Conservation (phyloP, 345 rosid species). For the Angophora floribunda region DNA sequence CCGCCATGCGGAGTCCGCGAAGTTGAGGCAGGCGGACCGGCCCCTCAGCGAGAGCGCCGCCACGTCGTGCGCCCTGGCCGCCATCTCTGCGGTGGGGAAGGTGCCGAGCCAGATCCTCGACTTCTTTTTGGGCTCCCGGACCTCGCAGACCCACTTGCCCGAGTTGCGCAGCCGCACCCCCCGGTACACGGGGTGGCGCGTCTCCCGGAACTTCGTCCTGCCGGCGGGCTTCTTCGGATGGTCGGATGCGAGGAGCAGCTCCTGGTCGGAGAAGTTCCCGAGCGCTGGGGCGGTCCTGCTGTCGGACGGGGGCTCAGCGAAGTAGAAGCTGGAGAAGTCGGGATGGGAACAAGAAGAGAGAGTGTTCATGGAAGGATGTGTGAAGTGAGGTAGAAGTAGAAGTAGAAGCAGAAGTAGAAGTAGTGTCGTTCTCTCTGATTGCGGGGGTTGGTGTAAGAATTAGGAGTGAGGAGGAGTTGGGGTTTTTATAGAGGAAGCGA, state of each 20-base stretch:
- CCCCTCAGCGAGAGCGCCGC: conserved; percentile 73
- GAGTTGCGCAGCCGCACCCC: conserved; percentile 66
- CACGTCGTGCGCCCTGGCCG: conserved; percentile 90
- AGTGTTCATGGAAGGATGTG: conserved; percentile 5
- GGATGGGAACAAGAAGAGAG: conserved; percentile 7
- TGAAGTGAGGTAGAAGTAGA: not conserved
- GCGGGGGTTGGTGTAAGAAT: too few species aligned
- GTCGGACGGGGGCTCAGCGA: conserved; percentile 9
- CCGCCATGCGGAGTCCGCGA: conserved; percentile 75
- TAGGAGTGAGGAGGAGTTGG: not conserved
- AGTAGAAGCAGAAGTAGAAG: not conserved
- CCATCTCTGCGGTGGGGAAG: conserved; percentile 69
- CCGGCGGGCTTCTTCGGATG: conserved; percentile 74
- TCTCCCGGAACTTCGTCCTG: conserved; percentile 81
- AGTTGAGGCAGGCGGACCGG: conserved; percentile 72
- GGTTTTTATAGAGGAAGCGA: not conserved
- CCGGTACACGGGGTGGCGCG: conserved; percentile 76
- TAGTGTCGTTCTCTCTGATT: too few species aligned
- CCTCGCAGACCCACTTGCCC: conserved; percentile 89
- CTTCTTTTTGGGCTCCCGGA: conserved; percentile 76
- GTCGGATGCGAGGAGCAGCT: conserved; percentile 50
- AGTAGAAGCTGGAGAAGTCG: not conserved
- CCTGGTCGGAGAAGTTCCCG: conserved; percentile 31
- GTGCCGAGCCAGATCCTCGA: conserved; percentile 91
- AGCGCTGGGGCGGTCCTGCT: not conserved